These are phyloP conservation scores for Puccinia polysora DNA, from an alignment of 1,284 basidiomycete genomes.

Conservation along the genomic window DNA sequence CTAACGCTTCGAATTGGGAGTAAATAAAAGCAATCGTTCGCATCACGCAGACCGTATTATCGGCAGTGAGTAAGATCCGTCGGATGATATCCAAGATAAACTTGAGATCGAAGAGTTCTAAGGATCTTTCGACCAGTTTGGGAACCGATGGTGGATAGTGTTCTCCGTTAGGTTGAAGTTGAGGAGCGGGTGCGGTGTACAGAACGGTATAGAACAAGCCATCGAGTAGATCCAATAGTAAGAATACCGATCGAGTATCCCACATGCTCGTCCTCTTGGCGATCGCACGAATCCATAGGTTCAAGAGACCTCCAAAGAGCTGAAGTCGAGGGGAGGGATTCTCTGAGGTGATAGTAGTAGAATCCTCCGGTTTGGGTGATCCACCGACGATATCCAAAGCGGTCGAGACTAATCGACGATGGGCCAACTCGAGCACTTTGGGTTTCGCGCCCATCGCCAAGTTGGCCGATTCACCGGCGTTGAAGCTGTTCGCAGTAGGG, in stretches of 20 bases:
- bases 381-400: slow-evolving; percentile 55
- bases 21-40: slow-evolving; percentile 57
- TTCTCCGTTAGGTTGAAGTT: not conserved
- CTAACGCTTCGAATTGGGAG: slow-evolving; percentile 56
- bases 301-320: slow-evolving; percentile 56
- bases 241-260: slow-evolving; percentile 57
- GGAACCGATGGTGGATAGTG: slow-evolving; percentile 30
- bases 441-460: slow-evolving; percentile 57
- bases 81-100: slow-evolving; percentile 56
- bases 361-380: slow-evolving; percentile 36
- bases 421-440: slow-evolving; percentile 57
- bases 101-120: slow-evolving; percentile 54
- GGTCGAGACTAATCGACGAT: slow-evolving; percentile 56
- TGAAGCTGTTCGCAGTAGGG: slow-evolving; percentile 56
- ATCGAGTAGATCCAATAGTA: slow-evolving; percentile 50
- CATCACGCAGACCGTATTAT: slow-evolving; percentile 57
- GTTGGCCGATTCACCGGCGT: slow-evolving; percentile 57
- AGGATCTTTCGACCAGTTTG: slow-evolving; percentile 42
- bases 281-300: slow-evolving; percentile 55
- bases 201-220: slow-evolving; percentile 49
- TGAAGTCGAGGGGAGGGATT: slow-evolving; percentile 47
- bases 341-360: not conserved
- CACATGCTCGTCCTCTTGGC: slow-evolving; percentile 57
- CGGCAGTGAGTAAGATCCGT: slow-evolving; percentile 56
- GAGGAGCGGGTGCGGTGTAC: slow-evolving; percentile 44